A percentile compares a stretch with the other conserved stretches of the same genome.
Evolutionary conservation across 1,139 yeast genomes (phyloP).

Genomic region (Magnusiomyces tetraspermus): DNA sequence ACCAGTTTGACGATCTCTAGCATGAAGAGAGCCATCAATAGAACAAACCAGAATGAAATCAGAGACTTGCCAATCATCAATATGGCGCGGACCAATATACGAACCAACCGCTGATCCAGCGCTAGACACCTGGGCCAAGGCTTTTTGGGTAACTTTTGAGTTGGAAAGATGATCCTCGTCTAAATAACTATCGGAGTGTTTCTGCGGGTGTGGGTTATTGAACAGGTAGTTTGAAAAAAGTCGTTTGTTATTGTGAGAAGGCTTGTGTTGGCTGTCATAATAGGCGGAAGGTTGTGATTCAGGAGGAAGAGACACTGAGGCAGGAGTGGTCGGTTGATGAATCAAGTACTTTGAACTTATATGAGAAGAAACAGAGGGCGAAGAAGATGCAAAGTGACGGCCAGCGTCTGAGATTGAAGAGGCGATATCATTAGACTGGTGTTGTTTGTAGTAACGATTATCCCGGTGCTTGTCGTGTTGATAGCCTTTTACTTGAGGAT

Average conservation of each 20-base stretch:
- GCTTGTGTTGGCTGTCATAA: not conserved
- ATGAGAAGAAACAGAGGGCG: too few species aligned
- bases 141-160: not conserved
- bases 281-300: not conserved
- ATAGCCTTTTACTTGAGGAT: too few species aligned
- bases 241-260: not conserved
- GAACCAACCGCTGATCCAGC: conserved; percentile 6
- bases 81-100: conserved; percentile 17
- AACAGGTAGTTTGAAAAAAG: not conserved
- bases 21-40: conserved; percentile 82
- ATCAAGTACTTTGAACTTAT: too few species aligned
- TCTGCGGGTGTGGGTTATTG: not conserved
- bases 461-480: not conserved
- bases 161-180: not conserved
- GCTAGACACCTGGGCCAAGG: not conserved
- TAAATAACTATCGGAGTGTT: not conserved
- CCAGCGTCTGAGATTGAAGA: conserved; percentile 1
- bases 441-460: not conserved
- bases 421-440: not conserved
- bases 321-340: too few species aligned
- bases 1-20: conserved; percentile 70
- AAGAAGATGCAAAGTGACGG: not conserved
- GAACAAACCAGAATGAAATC: conserved; percentile 65
- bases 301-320: too few species aligned
- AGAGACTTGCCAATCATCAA: conserved; percentile 50